Conservation (phyloP, 306 rosid genomes). For the Pterocarpus santalinus region DNA sequence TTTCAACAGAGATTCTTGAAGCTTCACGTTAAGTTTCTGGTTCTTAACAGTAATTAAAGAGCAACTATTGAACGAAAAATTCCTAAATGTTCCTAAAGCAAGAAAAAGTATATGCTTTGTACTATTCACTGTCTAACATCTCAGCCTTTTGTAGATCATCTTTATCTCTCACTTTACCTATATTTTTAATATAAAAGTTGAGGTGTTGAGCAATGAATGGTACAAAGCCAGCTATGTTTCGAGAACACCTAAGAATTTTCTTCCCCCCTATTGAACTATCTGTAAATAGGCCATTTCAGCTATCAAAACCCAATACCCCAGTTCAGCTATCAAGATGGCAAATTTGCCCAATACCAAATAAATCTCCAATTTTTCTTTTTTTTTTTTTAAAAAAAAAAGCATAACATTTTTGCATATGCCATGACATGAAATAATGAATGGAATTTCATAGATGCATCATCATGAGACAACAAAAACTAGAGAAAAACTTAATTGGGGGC, state of each 20-base stretch:
- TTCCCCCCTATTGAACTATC: background rate
- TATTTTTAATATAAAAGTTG: no score
- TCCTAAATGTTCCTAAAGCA: no score
- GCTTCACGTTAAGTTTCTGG: background rate
- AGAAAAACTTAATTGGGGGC: background rate
- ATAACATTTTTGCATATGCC: background rate
- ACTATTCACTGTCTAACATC: no score
- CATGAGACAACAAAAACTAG: background rate
- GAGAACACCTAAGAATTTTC: background rate
- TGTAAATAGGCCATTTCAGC: slow-evolving; percentile 16
- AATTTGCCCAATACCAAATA: background rate
- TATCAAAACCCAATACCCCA: slow-evolving; percentile 7
- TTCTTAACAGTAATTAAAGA: background rate
- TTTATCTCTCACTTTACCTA: no score
- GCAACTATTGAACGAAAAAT: background rate
- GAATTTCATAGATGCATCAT: background rate
- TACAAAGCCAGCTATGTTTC: no score
- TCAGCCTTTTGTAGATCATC: no score
- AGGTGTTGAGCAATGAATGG: no score
- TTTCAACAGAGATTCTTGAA: background rate
- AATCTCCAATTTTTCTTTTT: background rate
- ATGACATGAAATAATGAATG: background rate
- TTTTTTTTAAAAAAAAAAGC: background rate
- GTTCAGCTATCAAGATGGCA: background rate
- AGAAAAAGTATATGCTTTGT: no score